Percentiles rank a stretch among this genome's conserved stretches.
Evolutionary conservation across 2,329 filamentous ascomycete genomes (phyloP).

Genomic region (Colletotrichum somersetense): DNA sequence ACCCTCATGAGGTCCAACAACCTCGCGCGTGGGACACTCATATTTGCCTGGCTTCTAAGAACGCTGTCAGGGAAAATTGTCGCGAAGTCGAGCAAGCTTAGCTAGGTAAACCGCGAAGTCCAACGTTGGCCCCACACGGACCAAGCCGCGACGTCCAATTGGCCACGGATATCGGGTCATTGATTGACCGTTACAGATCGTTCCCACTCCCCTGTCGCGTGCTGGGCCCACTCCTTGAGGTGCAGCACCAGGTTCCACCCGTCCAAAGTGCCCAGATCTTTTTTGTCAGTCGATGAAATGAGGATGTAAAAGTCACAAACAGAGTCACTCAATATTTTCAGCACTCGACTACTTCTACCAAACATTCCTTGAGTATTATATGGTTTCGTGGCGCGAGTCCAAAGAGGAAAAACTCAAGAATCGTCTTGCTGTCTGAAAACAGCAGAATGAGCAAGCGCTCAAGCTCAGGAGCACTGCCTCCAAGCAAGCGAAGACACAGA

Average conservation of each 20-base stretch:
- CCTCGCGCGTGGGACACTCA: constrained; percentile 73
- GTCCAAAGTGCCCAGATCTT: neutral
- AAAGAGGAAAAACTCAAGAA: neutral
- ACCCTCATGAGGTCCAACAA: constrained; percentile 85
- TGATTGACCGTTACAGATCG: constrained; percentile 6
- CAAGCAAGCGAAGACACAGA: constrained; percentile 43
- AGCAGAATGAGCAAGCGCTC: constrained; percentile 36
- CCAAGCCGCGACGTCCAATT: neutral
- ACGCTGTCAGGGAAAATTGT: constrained; percentile 26
- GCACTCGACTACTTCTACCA: neutral
- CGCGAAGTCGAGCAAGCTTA: constrained; percentile 29
- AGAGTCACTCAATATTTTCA: neutral
- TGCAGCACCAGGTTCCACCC: neutral
- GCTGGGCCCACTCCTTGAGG: neutral
- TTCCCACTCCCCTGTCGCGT: neutral
- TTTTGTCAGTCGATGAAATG: neutral
- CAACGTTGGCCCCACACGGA: constrained; percentile 2
- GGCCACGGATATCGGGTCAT: constrained; percentile 19
- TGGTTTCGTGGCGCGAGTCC: too few species aligned
- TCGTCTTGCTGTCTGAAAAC: neutral
- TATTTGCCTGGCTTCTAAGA: constrained; percentile 56
- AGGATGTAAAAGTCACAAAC: neutral
- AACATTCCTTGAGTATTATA: neutral
- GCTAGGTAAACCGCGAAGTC: constrained; percentile 23
- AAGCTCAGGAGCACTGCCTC: constrained; percentile 28